Conservation (phyloP, 179 eudicot species). For the Camellia oleifera region DNA sequence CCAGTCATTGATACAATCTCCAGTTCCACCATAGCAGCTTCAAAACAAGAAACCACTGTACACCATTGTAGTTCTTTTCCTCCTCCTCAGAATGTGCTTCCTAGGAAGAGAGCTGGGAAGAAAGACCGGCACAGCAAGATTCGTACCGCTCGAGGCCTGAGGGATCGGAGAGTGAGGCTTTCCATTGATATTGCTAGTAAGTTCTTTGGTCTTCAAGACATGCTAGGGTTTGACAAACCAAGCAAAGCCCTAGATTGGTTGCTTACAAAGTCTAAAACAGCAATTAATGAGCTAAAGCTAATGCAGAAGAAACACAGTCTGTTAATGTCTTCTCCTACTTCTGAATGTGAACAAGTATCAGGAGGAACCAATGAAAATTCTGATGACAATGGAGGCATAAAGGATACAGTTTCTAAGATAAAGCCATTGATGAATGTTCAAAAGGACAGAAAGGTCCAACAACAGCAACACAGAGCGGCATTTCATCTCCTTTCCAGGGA, state of each 20-base stretch:
- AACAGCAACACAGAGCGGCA: background rate
- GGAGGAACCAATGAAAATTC: background rate
- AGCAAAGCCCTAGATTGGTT: constrained; percentile 42
- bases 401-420: background rate
- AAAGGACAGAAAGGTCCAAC: background rate
- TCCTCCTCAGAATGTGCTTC: background rate
- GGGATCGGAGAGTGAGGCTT: constrained; percentile 35
- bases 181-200: constrained; percentile 29
- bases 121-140: constrained; percentile 33
- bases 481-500: constrained; percentile 11
- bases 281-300: constrained; percentile 21
- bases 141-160: constrained; percentile 25
- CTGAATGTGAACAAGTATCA: background rate
- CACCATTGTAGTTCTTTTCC: background rate
- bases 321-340: background rate
- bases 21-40: background rate
- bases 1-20: background rate
- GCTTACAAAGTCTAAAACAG: constrained; percentile 22
- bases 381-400: too few species aligned
- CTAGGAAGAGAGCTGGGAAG: constrained; percentile 9
- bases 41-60: background rate
- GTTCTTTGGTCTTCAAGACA: constrained; percentile 39
- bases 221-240: constrained; percentile 33
- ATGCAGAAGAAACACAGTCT: too few species aligned
- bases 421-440: background rate